Base-by-base conservation (phyloP, 495 filamentous ascomycete species). In the Penicillium psychrofluorescens region DNA sequence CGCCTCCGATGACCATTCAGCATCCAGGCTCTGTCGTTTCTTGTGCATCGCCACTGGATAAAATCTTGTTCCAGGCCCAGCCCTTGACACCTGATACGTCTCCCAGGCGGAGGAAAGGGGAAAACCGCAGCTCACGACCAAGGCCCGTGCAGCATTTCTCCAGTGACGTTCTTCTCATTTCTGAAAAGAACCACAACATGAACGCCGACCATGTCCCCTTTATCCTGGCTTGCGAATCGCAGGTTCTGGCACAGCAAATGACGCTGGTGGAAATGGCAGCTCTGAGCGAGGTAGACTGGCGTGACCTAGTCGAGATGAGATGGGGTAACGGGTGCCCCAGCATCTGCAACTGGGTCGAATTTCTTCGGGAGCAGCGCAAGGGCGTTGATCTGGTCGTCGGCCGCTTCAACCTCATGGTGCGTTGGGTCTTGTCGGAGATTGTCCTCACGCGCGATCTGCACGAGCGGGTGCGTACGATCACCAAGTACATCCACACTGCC, bases 251-350 rank as follows among this genome's bases (percentile, higher is more conserved):
- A 7, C 86, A 97, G 62, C 94, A 97, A 61, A 84, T 97, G 53
- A 96, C 90, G 0, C 70, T 99, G 35, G 86, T 99, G 42, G 94
- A 99, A 62, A 94, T 94, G 68, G 90, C 95, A 55, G 94, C 94
- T 0, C 66, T 99, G 37, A 89, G 90, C 51, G 94, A 97, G 55
- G 84, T 99, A 41, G 90, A 96, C 65, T 99, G 94, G 94, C 89
- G 85, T 57, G 94, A 99, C 56, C 72, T 99, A 37, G 89, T 99
- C 41, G 88, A 96, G 29, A 85, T 99, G 77, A 80, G 79, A 44
- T 96, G 90, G 90, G 88, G 83, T 51, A 86, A 79, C 42, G 81
- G 86, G 41, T 76, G 81, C 11, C 74, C 81, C 12, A 56, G 60
- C 35, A 71, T 75, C 8, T 72, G 77, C 29, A 79, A 81, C 50